A percentile compares a stretch with the other conserved stretches of the same genome.
Conservation (phyloP, 306 rosid genomes). For the Cucurbita ficifolia region DNA sequence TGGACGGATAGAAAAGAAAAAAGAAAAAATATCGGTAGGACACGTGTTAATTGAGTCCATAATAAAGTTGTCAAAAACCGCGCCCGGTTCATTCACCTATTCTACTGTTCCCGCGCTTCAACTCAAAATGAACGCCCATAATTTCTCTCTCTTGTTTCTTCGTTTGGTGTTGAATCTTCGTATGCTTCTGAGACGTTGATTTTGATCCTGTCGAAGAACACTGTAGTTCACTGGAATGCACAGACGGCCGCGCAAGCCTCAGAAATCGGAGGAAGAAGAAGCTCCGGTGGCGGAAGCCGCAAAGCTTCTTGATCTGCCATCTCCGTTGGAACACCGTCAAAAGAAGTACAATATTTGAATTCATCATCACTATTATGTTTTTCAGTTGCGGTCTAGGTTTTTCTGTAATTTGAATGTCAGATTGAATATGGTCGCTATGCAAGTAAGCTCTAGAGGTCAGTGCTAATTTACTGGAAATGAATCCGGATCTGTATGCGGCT, state of each 20-base stretch:
- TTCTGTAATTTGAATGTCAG: background rate
- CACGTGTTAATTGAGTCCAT: too few relatives aligned
- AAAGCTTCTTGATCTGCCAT: conserved; percentile 56
- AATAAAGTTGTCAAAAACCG: too few relatives aligned
- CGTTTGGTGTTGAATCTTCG: background rate
- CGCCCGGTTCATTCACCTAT: too few relatives aligned
- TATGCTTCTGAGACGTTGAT: background rate
- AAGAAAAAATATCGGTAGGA: too few relatives aligned
- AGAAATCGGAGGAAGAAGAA: conserved; percentile 47
- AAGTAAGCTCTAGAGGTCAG: conserved; percentile 56
- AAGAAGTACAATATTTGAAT: conserved; percentile 10
- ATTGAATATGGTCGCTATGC: conserved; percentile 32
- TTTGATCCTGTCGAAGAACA: background rate
- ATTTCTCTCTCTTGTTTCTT: background rate
- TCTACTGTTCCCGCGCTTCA: background rate
- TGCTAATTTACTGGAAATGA: conserved; percentile 50
- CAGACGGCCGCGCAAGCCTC: conserved; percentile 68
- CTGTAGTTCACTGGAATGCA: conserved; percentile 34
- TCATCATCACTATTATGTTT: conserved; percentile 1
- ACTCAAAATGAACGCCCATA: background rate
- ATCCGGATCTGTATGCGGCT: conserved; percentile 77
- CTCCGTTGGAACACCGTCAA: conserved; percentile 55
- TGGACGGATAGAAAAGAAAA: too few relatives aligned
- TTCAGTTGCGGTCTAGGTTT: background rate
- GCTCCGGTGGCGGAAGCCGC: conserved; percentile 38